Evolutionary conservation across 1,284 basidiomycete genomes (phyloP), one percentile per base, ranked within the genome.

Genomic region (Cutaneotrichosporon curvatum): DNA sequence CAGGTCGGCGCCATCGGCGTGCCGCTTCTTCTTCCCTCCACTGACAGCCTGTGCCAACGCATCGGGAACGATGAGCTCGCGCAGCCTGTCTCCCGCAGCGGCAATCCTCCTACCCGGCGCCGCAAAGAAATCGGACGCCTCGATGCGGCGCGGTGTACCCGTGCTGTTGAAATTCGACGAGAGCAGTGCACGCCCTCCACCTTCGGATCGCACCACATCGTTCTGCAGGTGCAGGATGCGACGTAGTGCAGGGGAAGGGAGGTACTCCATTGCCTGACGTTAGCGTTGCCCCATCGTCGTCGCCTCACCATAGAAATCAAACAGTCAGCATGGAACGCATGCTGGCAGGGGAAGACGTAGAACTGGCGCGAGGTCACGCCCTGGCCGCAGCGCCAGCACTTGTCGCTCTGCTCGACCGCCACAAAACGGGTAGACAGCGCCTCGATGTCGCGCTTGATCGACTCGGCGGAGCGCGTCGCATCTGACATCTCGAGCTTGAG

Each of bases 261-360:
- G 75, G 69, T 85, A 89, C 58, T 92, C 87, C 67, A 88, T 95
- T 23, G 83, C 87, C 90, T 95, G 63, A 6, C 21, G 38, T 58
- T 25, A 58, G 52, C 37, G 37, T 7, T 6, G 10, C 9, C 6
- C 3, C 23, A 10, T 28, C 12, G 25, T 28, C 25, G 7, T 28
- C 12, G 25, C 25, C 86, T 67, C 60, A 92, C 91, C 78, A 92
- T 75, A 23, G 83, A 79, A 65, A 96, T 90, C 44, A 95, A 75
- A 71, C 91, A 96, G 68, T 96, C 90, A 8, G 87, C 88, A 71
- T 95, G 91, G 80, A 95, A 95, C 10, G 83, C 81, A 65, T 96
- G 92, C 60, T 92, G 87, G 71, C 95, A 98, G 10, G 92, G 92
- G 75, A 99, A 99, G 39, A 95, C 87, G 72, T 98, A 99, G 69